Percentiles rank a stretch among this genome's conserved stretches.
phyloP scores from a whole-genome alignment of 2,329 filamentous ascomycete genomes.

The Colletotrichum liriopes region DNA sequence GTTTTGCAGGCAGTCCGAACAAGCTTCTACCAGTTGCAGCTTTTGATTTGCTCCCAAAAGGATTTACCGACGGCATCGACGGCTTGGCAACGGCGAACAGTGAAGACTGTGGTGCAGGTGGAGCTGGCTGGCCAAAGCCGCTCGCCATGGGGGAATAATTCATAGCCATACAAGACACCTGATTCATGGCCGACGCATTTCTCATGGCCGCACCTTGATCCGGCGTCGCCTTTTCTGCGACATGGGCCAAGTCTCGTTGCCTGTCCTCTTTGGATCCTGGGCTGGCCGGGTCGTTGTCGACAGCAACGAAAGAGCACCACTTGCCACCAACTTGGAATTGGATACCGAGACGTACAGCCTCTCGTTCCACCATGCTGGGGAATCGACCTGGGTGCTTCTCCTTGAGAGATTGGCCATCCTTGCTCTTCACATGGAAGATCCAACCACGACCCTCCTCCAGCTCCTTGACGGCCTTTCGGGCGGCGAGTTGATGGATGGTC shows the following conservation, averaged over 20 bases:
- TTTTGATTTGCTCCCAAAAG: too few species aligned
- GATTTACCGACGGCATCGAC: too few species aligned
- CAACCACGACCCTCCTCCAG: slow-evolving; percentile 81
- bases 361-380: slow-evolving; percentile 73
- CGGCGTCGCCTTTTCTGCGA: too few species aligned
- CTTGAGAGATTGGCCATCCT: slow-evolving; percentile 61
- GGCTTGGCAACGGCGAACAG: background rate
- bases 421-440: slow-evolving; percentile 68
- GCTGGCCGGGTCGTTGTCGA: slow-evolving; percentile 51
- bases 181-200: background rate
- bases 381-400: slow-evolving; percentile 66
- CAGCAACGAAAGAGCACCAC: slow-evolving; percentile 82
- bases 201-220: background rate
- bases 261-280: too few species aligned
- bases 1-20: background rate
- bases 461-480: slow-evolving; percentile 77
- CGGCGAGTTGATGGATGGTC: slow-evolving; percentile 80
- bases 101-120: background rate
- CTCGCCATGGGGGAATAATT: background rate
- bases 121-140: background rate
- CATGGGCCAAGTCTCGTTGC: background rate
- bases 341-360: slow-evolving; percentile 77
- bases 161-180: background rate
- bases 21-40: background rate
- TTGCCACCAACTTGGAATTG: slow-evolving; percentile 78